Evolutionary conservation across 2,329 filamentous ascomycete species (phyloP).

Genomic region (Acarospora socialis): DNA sequence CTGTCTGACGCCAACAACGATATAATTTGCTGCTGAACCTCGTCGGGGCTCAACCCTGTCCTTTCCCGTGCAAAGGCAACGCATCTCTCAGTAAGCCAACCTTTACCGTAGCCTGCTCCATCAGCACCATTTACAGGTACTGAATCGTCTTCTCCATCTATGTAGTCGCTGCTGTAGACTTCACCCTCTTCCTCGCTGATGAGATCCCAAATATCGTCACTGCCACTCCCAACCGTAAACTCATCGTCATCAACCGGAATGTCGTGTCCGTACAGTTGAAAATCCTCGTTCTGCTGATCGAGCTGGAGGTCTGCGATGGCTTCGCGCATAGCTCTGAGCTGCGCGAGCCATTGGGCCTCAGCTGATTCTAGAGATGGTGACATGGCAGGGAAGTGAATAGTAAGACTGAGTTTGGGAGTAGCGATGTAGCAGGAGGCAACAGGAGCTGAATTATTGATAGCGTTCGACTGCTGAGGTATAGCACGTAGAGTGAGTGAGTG

Average conservation of each 20-base stretch:
- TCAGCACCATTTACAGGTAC: slow-evolving; percentile 19
- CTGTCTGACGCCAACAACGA: slow-evolving; percentile 57
- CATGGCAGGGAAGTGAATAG: slow-evolving; percentile 1
- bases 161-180: slow-evolving; percentile 49
- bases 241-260: slow-evolving; percentile 47
- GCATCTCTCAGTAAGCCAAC: slow-evolving; percentile 63
- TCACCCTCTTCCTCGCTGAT: slow-evolving; percentile 63
- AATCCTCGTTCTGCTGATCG: slow-evolving; percentile 31
- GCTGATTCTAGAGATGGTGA: slow-evolving; percentile 22
- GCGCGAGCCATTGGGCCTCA: slow-evolving; percentile 64
- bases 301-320: slow-evolving; percentile 62
- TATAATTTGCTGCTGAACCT: slow-evolving; percentile 64
- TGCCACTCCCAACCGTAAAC: slow-evolving; percentile 44
- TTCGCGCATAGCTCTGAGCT: slow-evolving; percentile 73
- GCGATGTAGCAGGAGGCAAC: too few relatives aligned
- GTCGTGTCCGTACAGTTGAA: slow-evolving; percentile 40
- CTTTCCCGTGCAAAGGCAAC: slow-evolving; percentile 48
- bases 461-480: too few relatives aligned
- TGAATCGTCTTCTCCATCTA: slow-evolving; percentile 38
- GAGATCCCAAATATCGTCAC: slow-evolving; percentile 85
- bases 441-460: too few relatives aligned
- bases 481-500: too few relatives aligned
- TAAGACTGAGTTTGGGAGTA: neutral
- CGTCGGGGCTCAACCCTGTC: slow-evolving; percentile 50
- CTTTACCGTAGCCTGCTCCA: slow-evolving; percentile 35